A percentile compares a stretch with the other conserved stretches of the same genome.
Conservation (phyloP, 768 basidiomycete species). For the Pilatotrama ljubarskyi region DNA sequence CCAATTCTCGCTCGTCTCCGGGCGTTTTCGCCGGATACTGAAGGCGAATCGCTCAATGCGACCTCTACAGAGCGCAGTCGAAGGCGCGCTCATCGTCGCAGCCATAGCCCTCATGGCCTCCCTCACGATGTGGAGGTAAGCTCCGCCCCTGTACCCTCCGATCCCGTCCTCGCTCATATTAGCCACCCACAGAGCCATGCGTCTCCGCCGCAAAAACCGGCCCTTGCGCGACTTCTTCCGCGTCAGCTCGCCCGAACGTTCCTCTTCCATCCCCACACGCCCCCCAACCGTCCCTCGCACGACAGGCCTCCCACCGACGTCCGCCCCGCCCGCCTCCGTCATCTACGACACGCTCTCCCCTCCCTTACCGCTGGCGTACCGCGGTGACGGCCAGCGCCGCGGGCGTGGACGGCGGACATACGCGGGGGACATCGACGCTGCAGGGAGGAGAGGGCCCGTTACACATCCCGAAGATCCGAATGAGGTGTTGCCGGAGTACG, state of each 20-base stretch:
- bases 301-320: slow-evolving; percentile 9
- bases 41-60: background rate
- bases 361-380: background rate
- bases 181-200: background rate
- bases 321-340: background rate
- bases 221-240: slow-evolving; percentile 15
- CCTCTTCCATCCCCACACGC: background rate
- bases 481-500: slow-evolving; percentile 18
- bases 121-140: slow-evolving; percentile 12
- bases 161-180: no score
- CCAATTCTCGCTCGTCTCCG: background rate
- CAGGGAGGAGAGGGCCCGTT: slow-evolving; percentile 5
- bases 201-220: slow-evolving; percentile 7
- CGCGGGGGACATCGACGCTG: slow-evolving; percentile 11
- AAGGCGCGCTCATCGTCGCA: slow-evolving; percentile 16
- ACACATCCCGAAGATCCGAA: slow-evolving; percentile 15
- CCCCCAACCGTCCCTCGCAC: slow-evolving; percentile 16
- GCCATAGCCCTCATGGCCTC: slow-evolving; percentile 2
- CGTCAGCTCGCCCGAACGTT: background rate
- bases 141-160: background rate
- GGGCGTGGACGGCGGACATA: slow-evolving; percentile 5
- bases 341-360: slow-evolving; percentile 9
- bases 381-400: background rate
- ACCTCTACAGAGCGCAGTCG: slow-evolving; percentile 8
- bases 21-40: background rate